Base-by-base conservation (phyloP, 345 rosid species). In the Citrus reticulata region DNA sequence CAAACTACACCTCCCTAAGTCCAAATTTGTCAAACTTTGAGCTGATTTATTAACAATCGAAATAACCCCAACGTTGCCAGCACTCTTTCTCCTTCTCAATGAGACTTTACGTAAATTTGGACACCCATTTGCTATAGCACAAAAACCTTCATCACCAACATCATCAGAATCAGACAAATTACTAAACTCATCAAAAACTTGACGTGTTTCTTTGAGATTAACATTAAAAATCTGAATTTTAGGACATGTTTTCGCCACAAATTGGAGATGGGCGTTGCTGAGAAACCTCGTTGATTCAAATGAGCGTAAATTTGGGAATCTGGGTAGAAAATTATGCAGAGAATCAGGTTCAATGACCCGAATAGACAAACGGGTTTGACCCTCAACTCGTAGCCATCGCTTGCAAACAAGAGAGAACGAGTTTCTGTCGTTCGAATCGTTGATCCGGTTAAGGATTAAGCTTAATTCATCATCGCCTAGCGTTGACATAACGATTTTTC, bases 371-470 rank as follows among this genome's bases (percentile, higher is more conserved):
- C 89, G 88, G 29, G 68, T 77, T 39, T 34, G 70, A 55, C 91
- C 88, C 57, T 88, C 91, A 14, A 83, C 83, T 67, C 83, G 61
- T 20, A 79, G 85, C 91, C 91, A 88, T 74, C 81, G 86, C 77
- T 86, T 84, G 68, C 86, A 86, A 11, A 86, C 89, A 29, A 39
- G 78, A 78, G 88, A 84, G 80, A 78, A 75, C 6, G 86, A 78
- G 35, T 79, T 84, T 58, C 85, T 73, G 76, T 79, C 84, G 4
- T 27, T 46, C 32, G 49, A 68, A 32, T 82, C 90, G 32, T 51
- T 1, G 17, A 86, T 70, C 70, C 67, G 62, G 42, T 67, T 74
- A 57, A 84, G 86, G 37, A 88, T 85, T 34, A 66, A 61, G 63
- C 85, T 70, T 55, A 88, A 35, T 73, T 88, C 91, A 70, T 88